Conservation (phyloP, 140 eudicot species). For the Flaveria floridana region DNA sequence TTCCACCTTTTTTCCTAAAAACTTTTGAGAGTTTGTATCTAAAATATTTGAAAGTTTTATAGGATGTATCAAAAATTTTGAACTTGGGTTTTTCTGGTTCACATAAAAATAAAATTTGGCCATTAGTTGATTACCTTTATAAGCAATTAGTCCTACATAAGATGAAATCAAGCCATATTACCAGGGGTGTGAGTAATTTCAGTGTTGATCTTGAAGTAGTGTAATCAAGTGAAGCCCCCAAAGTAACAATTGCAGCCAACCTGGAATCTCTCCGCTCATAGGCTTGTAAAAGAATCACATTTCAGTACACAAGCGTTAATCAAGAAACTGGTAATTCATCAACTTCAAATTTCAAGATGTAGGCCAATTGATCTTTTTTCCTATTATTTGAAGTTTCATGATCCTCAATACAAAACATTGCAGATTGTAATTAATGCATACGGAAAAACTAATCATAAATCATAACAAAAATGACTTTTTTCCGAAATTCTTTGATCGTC, state of each 20-base stretch:
- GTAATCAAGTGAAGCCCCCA: slow-evolving; percentile 76
- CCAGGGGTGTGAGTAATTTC: slow-evolving; percentile 60
- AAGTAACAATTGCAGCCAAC: slow-evolving; percentile 59
- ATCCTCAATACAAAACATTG: slow-evolving; percentile 11
- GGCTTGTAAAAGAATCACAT: slow-evolving; percentile 37
- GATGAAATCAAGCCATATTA: slow-evolving; percentile 25
- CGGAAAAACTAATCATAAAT: not conserved
- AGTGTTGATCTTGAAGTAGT: slow-evolving; percentile 67
- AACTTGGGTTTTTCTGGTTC: not conserved
- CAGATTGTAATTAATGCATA: slow-evolving; percentile 5
- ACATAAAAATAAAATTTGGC: not conserved
- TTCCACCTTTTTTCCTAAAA: not conserved
- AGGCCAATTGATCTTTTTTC: not conserved
- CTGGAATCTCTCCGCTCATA: slow-evolving; percentile 42
- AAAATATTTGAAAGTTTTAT: too few relatives aligned
- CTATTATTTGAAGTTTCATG: not conserved
- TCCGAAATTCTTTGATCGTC: not conserved
- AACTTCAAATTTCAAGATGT: not conserved
- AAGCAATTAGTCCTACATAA: not conserved
- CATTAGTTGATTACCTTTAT: not conserved
- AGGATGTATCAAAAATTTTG: not conserved
- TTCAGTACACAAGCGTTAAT: slow-evolving; percentile 9
- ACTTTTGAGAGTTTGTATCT: slow-evolving; percentile 5
- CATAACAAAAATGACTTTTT: slow-evolving; percentile 8
- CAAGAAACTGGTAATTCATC: slow-evolving; percentile 18